Evolutionary conservation across 140 eudicot genomes (phyloP), one percentile per base, ranked within the genome.

Genomic region (Anethum foeniculum): DNA sequence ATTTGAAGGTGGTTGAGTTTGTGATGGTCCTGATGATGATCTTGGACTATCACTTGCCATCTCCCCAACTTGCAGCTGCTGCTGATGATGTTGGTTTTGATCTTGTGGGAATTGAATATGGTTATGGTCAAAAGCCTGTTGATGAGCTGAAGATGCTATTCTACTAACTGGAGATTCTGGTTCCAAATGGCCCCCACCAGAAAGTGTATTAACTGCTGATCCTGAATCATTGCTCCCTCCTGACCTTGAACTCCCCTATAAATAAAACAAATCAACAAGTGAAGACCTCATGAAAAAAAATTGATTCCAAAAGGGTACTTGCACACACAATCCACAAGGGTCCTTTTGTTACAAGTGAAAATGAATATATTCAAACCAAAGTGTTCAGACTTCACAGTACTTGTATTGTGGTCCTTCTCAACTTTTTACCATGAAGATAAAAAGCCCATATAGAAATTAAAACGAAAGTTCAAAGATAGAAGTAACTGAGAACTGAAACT

Each of bases 81-180:
- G 54, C 1, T 72, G 77, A n/a, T 72, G 49, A 8, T 5, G 83
- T 81, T 85, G 93, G 68, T 60, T 60, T 60, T 13, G 52, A 47
- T 60, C 32, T n/a, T 60, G 68, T 60, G 30, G 32, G 15, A 60
- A 60, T 69, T 79, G 85, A 64, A 85, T 78, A 69, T 85, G 85
- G 62, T 88, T 83, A 51, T 88, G 85, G 39, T 89, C 82, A 84
- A 81, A 80, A 10, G 81, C 81, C 39, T 85, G 90, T 7, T 85
- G 92, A 60, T 83, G 88, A 58, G 88, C 86, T 27, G 88, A 86
- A 21, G 88, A 80, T 71, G 82, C 71, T 76, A 81, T 88, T 80
- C 88, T 82, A 69, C 97, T 92, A 18, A 92, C 81, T 46, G 96
- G 97, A 43, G 99, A 92, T 64, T 94, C 99, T 23, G 95, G 88